Evolutionary conservation across 2,329 filamentous ascomycete genomes (phyloP), one percentile per base, ranked within the genome.

Genomic region (Colletotrichum incanum): DNA sequence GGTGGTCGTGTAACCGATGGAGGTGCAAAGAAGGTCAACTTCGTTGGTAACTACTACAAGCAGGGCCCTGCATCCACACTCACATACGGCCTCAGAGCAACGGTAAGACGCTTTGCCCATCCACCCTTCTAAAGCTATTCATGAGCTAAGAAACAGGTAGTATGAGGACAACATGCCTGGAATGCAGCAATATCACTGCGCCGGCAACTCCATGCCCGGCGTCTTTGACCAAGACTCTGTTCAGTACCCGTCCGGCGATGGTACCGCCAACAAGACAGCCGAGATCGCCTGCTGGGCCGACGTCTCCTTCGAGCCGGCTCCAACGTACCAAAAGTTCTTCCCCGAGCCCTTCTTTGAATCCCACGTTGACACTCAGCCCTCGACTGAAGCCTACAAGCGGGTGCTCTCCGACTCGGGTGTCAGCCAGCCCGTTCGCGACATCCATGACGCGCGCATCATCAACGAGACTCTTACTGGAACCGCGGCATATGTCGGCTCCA

Each of bases 41-140:
- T 81, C 56, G 79, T 81, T 12, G 77, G 77, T 14, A 82, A 81
- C 67, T 72, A 78, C 52, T 81, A 81, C 73, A 81, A 81, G 69
- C 77, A 71, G 39, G 80, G 80, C 0, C 79, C 80, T 20, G 76
- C 78, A 6, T 80, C 77, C 31, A 75, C 58, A 3, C 74, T 77
- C 6, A 78, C 75, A 2, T 80, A 77, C 59, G 76, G 74, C n/a
- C 62, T 81, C 7, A 68, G 69, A 61, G 78, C 78, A 6, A 71
- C 75, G 18, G 71, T 74, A 68, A 47, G 72, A 28, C 1, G 20
- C 18, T 52, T 14, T 49, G 18, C 12, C 26, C 11, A 39, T 12
- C 1, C 18, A 2, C 6, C 16, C 11, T 47, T n/a, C 7, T 16
- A 2, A 4, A 12, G 5, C 16, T 12, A 1, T 18, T 23, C 3